Evolutionary conservation across 2,329 filamentous ascomycete genomes (phyloP).

Genomic region (Hysterium pulicare): DNA sequence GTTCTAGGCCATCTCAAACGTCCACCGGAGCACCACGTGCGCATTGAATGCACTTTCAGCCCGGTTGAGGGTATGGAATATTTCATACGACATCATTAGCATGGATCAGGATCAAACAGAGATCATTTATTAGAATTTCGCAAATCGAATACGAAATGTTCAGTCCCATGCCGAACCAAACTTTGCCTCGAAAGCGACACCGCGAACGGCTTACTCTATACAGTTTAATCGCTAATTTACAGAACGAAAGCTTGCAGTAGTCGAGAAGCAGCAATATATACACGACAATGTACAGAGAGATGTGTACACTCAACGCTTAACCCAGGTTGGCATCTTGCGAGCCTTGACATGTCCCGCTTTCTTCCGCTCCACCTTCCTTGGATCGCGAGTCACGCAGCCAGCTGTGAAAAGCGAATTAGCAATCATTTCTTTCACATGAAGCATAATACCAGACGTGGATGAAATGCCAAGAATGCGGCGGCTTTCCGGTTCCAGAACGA

Average conservation of each 20-base stretch:
- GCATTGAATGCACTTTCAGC: no score
- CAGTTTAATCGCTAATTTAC: not conserved
- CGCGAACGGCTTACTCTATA: no score
- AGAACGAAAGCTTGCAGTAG: not conserved
- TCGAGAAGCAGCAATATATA: slow-evolving; percentile 11
- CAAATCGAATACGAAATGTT: no score
- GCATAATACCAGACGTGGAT: not conserved
- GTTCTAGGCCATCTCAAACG: no score
- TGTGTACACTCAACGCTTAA: slow-evolving; percentile 63
- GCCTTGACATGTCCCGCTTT: slow-evolving; percentile 95
- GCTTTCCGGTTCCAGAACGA: not conserved
- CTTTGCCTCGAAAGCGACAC: no score
- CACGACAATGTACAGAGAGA: slow-evolving; percentile 14
- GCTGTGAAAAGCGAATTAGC: slow-evolving; percentile 59
- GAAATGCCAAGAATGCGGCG: not conserved
- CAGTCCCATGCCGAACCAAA: no score
- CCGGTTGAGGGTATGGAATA: no score
- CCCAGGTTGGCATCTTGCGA: slow-evolving; percentile 96
- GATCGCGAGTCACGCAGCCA: slow-evolving; percentile 87
- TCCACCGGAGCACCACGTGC: no score
- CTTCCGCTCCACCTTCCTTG: slow-evolving; percentile 93
- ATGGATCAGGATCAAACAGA: no score
- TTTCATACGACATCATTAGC: no score
- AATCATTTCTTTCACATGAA: slow-evolving; percentile 8
- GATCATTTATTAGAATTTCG: no score